Evolutionary conservation across 208 protist species (phyloP), one percentile per base, ranked within the genome.

Genomic region (Crithidia brevicula): DNA sequence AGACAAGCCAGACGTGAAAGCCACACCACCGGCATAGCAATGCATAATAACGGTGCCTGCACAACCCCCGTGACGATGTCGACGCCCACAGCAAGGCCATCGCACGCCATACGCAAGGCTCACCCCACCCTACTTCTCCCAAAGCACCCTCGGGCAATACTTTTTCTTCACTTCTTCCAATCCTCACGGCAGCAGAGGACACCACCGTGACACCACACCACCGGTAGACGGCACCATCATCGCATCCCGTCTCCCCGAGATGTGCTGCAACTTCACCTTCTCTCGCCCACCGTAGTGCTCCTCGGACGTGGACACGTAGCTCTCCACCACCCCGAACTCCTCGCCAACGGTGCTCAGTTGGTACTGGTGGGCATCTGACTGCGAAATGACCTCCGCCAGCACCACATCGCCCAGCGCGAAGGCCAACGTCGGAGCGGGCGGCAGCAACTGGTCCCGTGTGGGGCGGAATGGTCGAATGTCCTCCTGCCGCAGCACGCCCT

Each of bases 321-420:
- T 77, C 60, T 90, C 81, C 53, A 94, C 72, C 6, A 92, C 88
- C 1, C 88, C 88, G 40, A 74, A 94, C 52, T 79, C 59, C 34
- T 77, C 71, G 16, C 52, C 49, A 1, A 82, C 56, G 13, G 88
- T 94, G 53, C 78, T 89, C 28, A 94, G 79, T 65, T 94, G 85
- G 54, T 86, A 94, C 76, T 91, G 85, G 3, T 84, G 85, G 34
- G 67, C 88, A 47, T 94, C 88, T 1, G 86, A 91, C 77, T 94
- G 88, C 22, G 85, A 91, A 22, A 94, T 72, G 6, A 94, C 88
- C 83, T 84, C 79, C 11, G 88, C 88, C 13, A 85, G 36, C 33
- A 92, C 71, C 4, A 94, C 85, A 59, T 94, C 88, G 4, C 88
- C 88, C 2, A 73, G 42, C 9, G 72, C 68, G 62, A 89, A 92